phyloP scores from a whole-genome alignment of 257 asterid genomes.

The Capsicum pubescens region DNA sequence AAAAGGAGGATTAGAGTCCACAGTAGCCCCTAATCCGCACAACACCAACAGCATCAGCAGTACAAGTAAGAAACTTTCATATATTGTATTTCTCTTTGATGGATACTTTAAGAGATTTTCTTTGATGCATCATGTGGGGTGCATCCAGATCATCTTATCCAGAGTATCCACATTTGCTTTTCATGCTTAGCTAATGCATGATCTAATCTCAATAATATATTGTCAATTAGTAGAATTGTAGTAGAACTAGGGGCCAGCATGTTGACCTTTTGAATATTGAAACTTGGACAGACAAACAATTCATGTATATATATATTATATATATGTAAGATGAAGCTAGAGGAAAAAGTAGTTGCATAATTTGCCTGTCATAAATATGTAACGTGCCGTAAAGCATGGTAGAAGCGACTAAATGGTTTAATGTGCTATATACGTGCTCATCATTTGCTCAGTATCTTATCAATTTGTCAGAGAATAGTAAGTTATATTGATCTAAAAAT shows the following conservation, averaged over 20 bases:
- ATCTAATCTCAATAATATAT: neutral
- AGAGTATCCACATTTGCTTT: neutral
- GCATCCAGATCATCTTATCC: conserved; percentile 28
- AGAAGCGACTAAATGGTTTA: neutral
- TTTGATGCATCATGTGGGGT: neutral
- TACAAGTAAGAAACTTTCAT: neutral
- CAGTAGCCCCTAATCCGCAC: no score
- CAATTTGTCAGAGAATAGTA: neutral
- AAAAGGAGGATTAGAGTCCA: no score
- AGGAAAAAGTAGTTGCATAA: neutral
- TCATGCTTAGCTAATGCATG: conserved; percentile 9
- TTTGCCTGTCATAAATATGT: neutral
- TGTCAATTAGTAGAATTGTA: conserved; percentile 1
- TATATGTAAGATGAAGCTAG: neutral
- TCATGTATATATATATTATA: neutral
- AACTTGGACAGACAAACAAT: conserved; percentile 2
- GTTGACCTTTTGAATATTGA: conserved; percentile 18
- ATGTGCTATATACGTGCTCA: neutral
- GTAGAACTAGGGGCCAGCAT: neutral
- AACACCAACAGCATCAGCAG: neutral
- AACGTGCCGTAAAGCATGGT: neutral
- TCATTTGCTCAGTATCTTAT: neutral
- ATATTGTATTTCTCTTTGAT: neutral
- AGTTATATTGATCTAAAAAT: neutral
- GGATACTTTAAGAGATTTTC: neutral